Conservation (phyloP, 228 moss, liverwort and hornwort species). For the Sphagnum fallax region DNA sequence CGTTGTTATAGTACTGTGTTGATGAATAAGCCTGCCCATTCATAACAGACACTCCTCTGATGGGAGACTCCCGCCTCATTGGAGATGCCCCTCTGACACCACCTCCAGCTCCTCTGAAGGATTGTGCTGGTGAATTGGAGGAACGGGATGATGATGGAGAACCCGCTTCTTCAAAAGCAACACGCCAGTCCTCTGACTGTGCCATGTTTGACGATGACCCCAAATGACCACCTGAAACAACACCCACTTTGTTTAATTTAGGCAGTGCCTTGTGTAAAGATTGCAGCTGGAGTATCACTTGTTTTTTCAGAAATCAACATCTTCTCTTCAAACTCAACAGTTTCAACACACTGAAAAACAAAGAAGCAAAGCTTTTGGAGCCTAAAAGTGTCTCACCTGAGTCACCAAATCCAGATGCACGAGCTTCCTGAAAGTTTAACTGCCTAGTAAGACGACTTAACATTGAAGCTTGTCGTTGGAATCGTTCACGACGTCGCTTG, state of each 20-base stretch:
- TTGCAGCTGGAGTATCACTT: not conserved
- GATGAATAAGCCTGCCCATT: conserved; percentile 31
- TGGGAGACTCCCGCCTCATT: conserved; percentile 1
- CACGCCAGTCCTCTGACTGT: conserved; percentile 75
- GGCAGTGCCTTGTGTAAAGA: too few relatives aligned
- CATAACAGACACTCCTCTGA: conserved; percentile 23
- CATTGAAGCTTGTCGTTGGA: conserved; percentile 65
- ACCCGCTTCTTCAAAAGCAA: conserved; percentile 84
- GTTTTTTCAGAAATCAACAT: not conserved
- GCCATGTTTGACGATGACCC: conserved; percentile 17
- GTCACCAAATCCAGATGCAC: conserved; percentile 27
- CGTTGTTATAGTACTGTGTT: conserved; percentile 25
- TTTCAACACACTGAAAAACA: not conserved
- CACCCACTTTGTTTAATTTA: too few relatives aligned
- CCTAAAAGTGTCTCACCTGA: conserved; percentile 40
- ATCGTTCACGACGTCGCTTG: conserved; percentile 77
- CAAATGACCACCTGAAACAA: conserved; percentile 9
- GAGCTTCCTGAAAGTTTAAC: conserved; percentile 86
- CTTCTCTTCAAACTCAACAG: not conserved
- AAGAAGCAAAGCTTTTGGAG: not conserved
- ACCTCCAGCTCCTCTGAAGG: conserved; percentile 19
- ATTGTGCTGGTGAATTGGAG: conserved; percentile 41
- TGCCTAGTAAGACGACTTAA: conserved; percentile 69
- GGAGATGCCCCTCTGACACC: conserved; percentile 34
- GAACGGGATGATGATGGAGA: conserved; percentile 8